phyloP scores from a whole-genome alignment of 129 eudicot species.

The Saposhnikovia divaricata region DNA sequence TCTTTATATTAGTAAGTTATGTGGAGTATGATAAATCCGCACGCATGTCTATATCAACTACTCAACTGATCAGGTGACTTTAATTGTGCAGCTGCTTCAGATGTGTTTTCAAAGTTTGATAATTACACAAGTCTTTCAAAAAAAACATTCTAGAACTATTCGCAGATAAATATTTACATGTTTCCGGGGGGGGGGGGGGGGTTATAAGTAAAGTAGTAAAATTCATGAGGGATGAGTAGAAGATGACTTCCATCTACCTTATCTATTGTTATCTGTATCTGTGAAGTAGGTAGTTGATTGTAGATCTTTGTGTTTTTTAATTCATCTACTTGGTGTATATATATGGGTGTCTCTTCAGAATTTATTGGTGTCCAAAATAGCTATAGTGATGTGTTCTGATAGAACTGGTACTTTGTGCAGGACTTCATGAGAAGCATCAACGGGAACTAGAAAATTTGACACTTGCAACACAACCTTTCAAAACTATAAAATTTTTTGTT shows the following conservation, averaged over 20 bases:
- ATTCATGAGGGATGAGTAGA: not conserved
- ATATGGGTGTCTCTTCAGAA: not conserved
- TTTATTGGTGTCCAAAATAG: not conserved
- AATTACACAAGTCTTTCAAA: not conserved
- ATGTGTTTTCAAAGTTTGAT: no score
- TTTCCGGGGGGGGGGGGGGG: no score
- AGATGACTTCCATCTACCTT: not conserved
- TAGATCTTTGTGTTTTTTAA: not conserved
- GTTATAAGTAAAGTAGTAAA: not conserved
- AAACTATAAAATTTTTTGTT: conserved; percentile 62
- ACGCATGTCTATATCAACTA: not conserved
- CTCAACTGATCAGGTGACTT: no score
- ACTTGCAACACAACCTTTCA: conserved; percentile 59
- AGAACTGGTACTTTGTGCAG: conserved; percentile 34
- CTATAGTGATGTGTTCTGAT: not conserved
- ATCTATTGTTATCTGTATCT: not conserved
- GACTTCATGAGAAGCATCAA: conserved; percentile 58
- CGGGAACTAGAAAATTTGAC: conserved; percentile 69
- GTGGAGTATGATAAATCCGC: not conserved
- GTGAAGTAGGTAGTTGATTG: not conserved
- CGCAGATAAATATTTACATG: not conserved
- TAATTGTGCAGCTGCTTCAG: not conserved
- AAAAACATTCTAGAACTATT: not conserved
- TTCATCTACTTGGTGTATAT: not conserved
- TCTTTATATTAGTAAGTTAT: no score